A percentile compares a stretch with the other conserved stretches of the same genome.
phyloP scores from a whole-genome alignment of 129 eudicot species.

The Centrapalus pauciflorus region DNA sequence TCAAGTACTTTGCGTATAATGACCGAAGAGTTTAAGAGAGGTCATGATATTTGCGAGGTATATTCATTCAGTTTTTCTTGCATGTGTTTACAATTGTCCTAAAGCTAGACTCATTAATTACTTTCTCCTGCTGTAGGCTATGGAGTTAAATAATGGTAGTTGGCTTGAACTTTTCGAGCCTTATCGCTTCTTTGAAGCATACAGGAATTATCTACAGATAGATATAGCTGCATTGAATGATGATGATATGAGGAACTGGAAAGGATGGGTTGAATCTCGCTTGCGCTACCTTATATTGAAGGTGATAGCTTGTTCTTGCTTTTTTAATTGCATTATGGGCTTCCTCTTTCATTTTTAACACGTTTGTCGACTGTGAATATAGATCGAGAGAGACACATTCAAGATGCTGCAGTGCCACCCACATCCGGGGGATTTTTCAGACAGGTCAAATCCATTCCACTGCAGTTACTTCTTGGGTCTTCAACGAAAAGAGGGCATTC shows the following conservation, averaged over 20 bases:
- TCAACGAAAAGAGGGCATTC: conserved; percentile 67
- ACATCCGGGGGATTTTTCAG: conserved; percentile 80
- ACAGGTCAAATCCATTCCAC: conserved; percentile 56
- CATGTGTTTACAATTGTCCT: background rate
- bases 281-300: conserved; percentile 72
- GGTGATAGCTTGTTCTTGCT: conserved; percentile 32
- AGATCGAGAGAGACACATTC: conserved; percentile 85
- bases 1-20: conserved; percentile 58
- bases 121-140: conserved; percentile 39
- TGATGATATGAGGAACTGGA: conserved; percentile 83
- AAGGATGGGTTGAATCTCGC: conserved; percentile 96
- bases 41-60: conserved; percentile 65
- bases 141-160: conserved; percentile 62
- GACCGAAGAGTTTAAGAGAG: conserved; percentile 69
- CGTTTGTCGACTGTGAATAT: background rate
- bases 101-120: background rate
- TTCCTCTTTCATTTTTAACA: background rate
- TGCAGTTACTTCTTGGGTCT: conserved; percentile 86
- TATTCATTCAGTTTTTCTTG: background rate
- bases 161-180: conserved; percentile 84
- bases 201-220: conserved; percentile 86
- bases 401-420: conserved; percentile 93
- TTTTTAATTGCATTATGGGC: background rate
- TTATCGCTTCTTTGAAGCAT: conserved; percentile 79
- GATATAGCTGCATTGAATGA: conserved; percentile 74